Base-by-base conservation (phyloP, 108 stramenopile species). In the Cyclostephanos tholiformis region DNA sequence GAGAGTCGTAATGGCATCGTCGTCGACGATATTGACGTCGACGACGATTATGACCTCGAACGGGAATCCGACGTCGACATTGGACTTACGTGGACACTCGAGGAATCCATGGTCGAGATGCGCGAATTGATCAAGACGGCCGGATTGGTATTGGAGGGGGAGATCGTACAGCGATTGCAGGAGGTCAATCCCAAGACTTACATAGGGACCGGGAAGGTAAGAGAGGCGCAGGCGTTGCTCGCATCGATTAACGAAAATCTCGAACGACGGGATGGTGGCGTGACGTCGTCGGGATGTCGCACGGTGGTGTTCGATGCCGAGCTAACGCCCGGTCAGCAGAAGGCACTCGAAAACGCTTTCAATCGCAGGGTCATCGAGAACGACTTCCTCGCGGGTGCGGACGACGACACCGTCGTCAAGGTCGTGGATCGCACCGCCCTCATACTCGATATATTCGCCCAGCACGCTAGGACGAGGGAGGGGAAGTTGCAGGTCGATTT, bases 381-480 rank as follows among this genome's bases (percentile, higher is more conserved):
- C 66, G 91, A 93, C 66, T 92, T 91, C 77, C 91, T 90, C 74
- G 61, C 86, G 48, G 89, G 83, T 2, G 61, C 50, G n/a, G 65
- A 72, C 57, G 23, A 49, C 12, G 52, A 76, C 0, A 89, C 80
- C 11, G 77, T 77, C 3, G 63, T 95, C 63, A 96, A 96, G 67
- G 92, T 97, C 13, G 69, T 98, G n/a, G 98, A 98, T 69, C 89
- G 98, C n/a, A 98, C 98, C 17, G 96, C 96, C 0, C 84, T 98
- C 14, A 97, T 98, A 61, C 76, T 98, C 19, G 97, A 98, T 68
- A 98, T 98, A 35, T 98, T 98, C 69, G 95, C 96, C 2, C 95
- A 97, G 71, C 96, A 97, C 66, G 98, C 98, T 29, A 88, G 88
- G 32, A 98, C 97, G 6, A 69, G 90, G 19, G 98, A 98, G 81